Evolutionary conservation across 2,329 filamentous ascomycete genomes (phyloP).

Genomic region (Talaromyces albobiverticillius): DNA sequence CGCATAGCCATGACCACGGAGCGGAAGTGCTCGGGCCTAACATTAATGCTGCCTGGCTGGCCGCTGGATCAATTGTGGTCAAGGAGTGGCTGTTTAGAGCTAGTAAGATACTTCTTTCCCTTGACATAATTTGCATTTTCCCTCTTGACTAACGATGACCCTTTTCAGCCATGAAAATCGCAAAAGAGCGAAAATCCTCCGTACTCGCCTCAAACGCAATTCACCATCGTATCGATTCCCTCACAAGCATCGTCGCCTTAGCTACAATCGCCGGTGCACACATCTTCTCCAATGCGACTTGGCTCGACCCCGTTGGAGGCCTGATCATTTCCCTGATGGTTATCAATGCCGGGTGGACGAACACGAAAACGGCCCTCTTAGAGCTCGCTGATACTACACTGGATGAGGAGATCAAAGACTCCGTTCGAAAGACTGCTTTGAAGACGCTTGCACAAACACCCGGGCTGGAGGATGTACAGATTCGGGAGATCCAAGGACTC

Average conservation of each 20-base stretch:
- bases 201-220: slow-evolving; percentile 94
- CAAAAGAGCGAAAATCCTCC: slow-evolving; percentile 88
- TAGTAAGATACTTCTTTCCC: slow-evolving; percentile 61
- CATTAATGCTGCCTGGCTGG: slow-evolving; percentile 92
- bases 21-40: slow-evolving; percentile 64
- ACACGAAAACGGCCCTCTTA: slow-evolving; percentile 75
- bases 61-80: slow-evolving; percentile 80
- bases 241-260: slow-evolving; percentile 91
- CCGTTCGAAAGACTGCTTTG: slow-evolving; percentile 64
- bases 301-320: slow-evolving; percentile 92
- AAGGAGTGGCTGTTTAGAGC: slow-evolving; percentile 98
- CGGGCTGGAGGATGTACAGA: slow-evolving; percentile 60
- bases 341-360: slow-evolving; percentile 81
- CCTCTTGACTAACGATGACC: slow-evolving; percentile 13
- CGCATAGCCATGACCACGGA: slow-evolving; percentile 55
- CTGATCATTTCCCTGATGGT: slow-evolving; percentile 92
- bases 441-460: slow-evolving; percentile 56
- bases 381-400: slow-evolving; percentile 91
- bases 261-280: slow-evolving; percentile 87
- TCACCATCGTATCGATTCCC: slow-evolving; percentile 92
- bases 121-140: neutral
- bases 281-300: slow-evolving; percentile 76
- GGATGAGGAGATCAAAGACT: slow-evolving; percentile 75
- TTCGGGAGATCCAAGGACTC: slow-evolving; percentile 79
- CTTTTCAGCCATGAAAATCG: slow-evolving; percentile 81